Base-by-base conservation (phyloP, 192 early-diverging fungal species). In the Dissophora ornata region DNA sequence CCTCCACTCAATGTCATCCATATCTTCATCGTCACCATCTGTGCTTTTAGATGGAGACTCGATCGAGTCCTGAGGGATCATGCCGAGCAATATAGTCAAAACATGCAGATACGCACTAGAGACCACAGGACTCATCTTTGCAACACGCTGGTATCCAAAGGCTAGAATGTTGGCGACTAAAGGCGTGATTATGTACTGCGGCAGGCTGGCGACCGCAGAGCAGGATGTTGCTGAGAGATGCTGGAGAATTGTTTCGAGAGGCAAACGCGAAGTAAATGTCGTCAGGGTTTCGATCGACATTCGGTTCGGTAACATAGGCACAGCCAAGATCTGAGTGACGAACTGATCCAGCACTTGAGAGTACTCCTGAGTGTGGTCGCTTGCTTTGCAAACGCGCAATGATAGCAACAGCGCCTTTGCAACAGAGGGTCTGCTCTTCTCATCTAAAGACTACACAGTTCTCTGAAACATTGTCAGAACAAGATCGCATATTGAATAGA, bases 281-380 rank as follows among this genome's bases (percentile, higher is more conserved):
- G 60, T 54, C n/a, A 87, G 53, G 1, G 58, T 50, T 24, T 81
- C 80, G 19, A 79, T 71, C 8, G 78, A 75, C 38, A 89, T 79
- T 11, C 80, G 63, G 56, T 85, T 79, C 3, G 81, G 67, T 2
- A 90, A 45, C 19, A 71, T 30, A 22, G 84, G 80, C 7, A 90
- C 67, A n/a, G 86, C 79, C 24, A 90, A 50, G 45, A 90, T 83
- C 30, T 86, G 34, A 13, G 30, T 71, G 19, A 80, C 62, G n/a
- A 89, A 83, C 26, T 67, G 36, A 32, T 75, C 42, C 38, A 80
- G 26, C 12, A 55, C 36, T 3, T 30, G 18, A 15, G 34, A 29
- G 24, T 29, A 41, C 12, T 52, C 58, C 57, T 40, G 46, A 19
- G 46, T 33, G 13, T 56, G 42, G 21, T 63, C 40, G 4, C 38